phyloP scores from a whole-genome alignment of 1,284 basidiomycete genomes.

The Cutaneotrichosporon sp. region DNA sequence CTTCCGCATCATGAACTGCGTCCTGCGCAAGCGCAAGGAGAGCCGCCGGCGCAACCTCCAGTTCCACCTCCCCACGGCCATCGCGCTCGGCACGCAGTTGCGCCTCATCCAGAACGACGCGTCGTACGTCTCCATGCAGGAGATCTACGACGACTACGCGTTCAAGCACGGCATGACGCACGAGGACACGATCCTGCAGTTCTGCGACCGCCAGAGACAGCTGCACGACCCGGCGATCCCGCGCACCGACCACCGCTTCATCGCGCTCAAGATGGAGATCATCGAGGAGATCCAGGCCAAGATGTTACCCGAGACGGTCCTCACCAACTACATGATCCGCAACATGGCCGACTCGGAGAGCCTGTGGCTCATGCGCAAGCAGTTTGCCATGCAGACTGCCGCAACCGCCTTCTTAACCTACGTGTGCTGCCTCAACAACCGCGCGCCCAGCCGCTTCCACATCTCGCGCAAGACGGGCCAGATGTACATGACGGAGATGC shows the following conservation, averaged over 20 bases:
- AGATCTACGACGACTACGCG: constrained; percentile 92
- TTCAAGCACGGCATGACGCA: constrained; percentile 72
- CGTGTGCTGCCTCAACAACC: constrained; percentile 78
- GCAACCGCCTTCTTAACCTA: constrained; percentile 92
- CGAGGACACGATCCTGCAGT: constrained; percentile 84
- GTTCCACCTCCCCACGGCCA: constrained; percentile 87
- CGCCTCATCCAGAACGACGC: constrained; percentile 89
- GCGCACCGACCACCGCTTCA: constrained; percentile 36
- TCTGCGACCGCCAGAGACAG: constrained; percentile 77
- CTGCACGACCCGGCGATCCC: constrained; percentile 56
- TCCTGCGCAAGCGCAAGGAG: constrained; percentile 85
- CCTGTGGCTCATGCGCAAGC: constrained; percentile 96
- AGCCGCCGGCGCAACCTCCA: constrained; percentile 85
- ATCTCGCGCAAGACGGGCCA: constrained; percentile 85
- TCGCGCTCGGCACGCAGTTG: constrained; percentile 81
- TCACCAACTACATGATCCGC: constrained; percentile 83
- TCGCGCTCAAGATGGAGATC: constrained; percentile 69
- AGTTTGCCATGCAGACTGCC: constrained; percentile 89
- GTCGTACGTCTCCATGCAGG: constrained; percentile 87
- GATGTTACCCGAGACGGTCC: constrained; percentile 85
- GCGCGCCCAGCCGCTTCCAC: constrained; percentile 83
- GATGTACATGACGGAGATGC: constrained; percentile 85
- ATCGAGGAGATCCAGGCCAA: constrained; percentile 88
- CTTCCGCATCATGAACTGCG: constrained; percentile 89
- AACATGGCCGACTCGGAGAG: constrained; percentile 84